Conservation (phyloP, 208 protist genomes). For the Strigomonas culicis region DNA sequence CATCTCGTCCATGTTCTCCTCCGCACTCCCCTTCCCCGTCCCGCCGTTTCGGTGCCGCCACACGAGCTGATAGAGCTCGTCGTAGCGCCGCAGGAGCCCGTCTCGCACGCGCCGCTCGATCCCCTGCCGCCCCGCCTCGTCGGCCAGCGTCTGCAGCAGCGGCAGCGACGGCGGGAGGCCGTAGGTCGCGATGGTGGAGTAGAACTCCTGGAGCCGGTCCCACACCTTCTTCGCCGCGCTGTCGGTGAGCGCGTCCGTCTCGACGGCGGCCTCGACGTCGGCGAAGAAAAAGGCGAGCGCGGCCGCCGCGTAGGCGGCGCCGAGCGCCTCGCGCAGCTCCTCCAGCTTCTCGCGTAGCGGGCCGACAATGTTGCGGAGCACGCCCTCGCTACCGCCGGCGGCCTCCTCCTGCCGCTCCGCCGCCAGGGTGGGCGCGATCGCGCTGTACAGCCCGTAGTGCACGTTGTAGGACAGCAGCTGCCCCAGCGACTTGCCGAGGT, state of each 20-base stretch:
- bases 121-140: constrained; percentile 18
- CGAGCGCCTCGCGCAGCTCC: neutral
- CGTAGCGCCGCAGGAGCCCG: constrained; percentile 38
- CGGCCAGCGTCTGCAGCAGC: constrained; percentile 36
- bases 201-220: constrained; percentile 44
- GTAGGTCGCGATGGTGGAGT: constrained; percentile 41
- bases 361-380: neutral
- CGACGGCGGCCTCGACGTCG: neutral
- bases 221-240: constrained; percentile 17
- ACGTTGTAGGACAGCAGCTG: neutral
- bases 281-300: neutral
- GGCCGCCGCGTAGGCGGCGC: neutral
- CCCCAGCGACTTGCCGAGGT: constrained; percentile 52
- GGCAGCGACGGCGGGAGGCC: constrained; percentile 49
- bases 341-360: neutral
- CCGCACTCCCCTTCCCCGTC: too few species aligned
- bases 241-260: constrained; percentile 7
- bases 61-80: constrained; percentile 23
- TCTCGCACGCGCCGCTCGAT: constrained; percentile 24
- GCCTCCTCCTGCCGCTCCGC: neutral
- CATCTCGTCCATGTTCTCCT: constrained; percentile 27
- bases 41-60: too few species aligned
- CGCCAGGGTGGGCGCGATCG: neutral
- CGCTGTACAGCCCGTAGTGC: neutral
- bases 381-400: neutral